Percentiles rank a stretch among this genome's conserved stretches.
phyloP scores from a whole-genome alignment of 75 land plant genomes.

The Isoetes taiwanensis region DNA sequence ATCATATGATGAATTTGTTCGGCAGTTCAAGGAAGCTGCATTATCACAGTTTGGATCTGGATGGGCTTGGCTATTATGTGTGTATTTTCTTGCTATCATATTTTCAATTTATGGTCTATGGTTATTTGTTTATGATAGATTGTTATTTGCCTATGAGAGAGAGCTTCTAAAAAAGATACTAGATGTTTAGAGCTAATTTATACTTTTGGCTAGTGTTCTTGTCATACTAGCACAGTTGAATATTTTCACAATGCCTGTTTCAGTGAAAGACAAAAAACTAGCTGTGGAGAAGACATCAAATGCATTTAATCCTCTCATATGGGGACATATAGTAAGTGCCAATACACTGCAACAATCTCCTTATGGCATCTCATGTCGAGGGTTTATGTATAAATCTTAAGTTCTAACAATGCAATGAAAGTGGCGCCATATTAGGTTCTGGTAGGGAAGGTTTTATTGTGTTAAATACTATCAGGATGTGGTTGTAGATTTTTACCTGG shows the following conservation, averaged over 20 bases:
- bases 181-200: too few species aligned
- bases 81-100: too few species aligned
- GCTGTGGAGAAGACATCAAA: constrained; percentile 62
- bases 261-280: constrained; percentile 74
- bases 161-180: too few species aligned
- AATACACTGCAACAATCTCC: too few species aligned
- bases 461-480: not conserved
- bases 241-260: constrained; percentile 8
- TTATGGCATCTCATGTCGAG: not conserved
- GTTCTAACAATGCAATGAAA: not conserved
- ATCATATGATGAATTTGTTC: constrained; percentile 43
- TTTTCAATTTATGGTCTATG: too few species aligned
- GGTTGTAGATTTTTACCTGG: not conserved
- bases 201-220: not conserved
- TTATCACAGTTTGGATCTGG: constrained; percentile 84
- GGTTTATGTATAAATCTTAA: not conserved
- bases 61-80: constrained; percentile 89
- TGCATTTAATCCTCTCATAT: constrained; percentile 77
- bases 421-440: too few species aligned
- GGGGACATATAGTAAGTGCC: constrained; percentile 74
- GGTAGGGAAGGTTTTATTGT: not conserved
- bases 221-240: not conserved
- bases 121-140: too few species aligned
- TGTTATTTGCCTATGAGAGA: too few species aligned
- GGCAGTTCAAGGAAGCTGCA: constrained; percentile 66